A percentile compares a stretch with the other conserved stretches of the same genome.
Evolutionary conservation across 805 yeast genomes (phyloP).

Genomic region (Saccharomycopsis schoenii): DNA sequence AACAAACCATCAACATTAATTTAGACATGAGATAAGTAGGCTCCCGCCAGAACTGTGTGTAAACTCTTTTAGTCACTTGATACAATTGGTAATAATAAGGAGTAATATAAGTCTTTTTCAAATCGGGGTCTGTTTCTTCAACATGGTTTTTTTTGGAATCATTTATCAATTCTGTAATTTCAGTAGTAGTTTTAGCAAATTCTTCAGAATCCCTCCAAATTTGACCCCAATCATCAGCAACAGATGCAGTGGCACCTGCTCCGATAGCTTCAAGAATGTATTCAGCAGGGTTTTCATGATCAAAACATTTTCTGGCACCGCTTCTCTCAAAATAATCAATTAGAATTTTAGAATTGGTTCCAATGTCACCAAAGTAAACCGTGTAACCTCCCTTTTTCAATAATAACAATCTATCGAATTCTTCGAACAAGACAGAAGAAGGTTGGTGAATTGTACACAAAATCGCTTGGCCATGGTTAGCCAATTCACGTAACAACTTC

Average conservation of each 20-base stretch:
- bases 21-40: constrained; percentile 56
- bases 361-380: constrained; percentile 57
- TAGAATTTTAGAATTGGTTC: constrained; percentile 42
- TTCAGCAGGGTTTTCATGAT: constrained; percentile 63
- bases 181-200: constrained; percentile 21
- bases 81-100: constrained; percentile 37
- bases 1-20: constrained; percentile 35
- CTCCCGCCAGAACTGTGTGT: constrained; percentile 45
- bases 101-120: constrained; percentile 32
- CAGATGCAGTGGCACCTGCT: constrained; percentile 62
- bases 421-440: constrained; percentile 39
- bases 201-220: constrained; percentile 45
- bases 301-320: constrained; percentile 55
- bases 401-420: constrained; percentile 37
- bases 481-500: constrained; percentile 34
- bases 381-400: constrained; percentile 43
- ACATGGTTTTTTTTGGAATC: neutral
- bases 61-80: constrained; percentile 34
- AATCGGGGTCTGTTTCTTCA: constrained; percentile 19
- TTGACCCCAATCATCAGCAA: constrained; percentile 48
- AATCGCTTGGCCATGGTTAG: constrained; percentile 41
- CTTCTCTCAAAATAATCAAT: constrained; percentile 51
- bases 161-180: constrained; percentile 24
- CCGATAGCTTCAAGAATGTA: constrained; percentile 65
- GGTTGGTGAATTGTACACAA: constrained; percentile 51